Conservation (phyloP, 1,284 basidiomycete genomes). For the Leccinum subspadiceum region DNA sequence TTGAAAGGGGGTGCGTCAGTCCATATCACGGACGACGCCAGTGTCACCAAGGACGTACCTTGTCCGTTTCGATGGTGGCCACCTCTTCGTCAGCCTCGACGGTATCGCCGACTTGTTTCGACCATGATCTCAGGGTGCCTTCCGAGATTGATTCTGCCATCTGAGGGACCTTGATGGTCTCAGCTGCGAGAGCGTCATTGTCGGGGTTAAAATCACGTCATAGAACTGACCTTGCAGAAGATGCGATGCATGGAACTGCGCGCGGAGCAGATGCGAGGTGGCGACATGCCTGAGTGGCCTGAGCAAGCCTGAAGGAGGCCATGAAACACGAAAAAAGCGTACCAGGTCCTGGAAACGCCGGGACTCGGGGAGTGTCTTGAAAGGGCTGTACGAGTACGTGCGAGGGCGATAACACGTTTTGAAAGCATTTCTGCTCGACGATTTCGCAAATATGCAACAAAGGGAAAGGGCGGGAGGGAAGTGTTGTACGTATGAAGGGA, state of each 20-base stretch:
- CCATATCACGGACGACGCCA: neutral
- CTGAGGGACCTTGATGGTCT: slow-evolving; percentile 95
- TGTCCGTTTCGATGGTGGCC: slow-evolving; percentile 98
- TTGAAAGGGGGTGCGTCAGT: slow-evolving; percentile 33
- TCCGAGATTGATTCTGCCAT: slow-evolving; percentile 99
- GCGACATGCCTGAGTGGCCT: slow-evolving; percentile 40
- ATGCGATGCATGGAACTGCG: slow-evolving; percentile 67
- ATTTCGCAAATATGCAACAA: neutral
- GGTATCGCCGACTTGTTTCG: slow-evolving; percentile 90
- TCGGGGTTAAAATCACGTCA: slow-evolving; percentile 12
- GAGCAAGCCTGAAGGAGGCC: slow-evolving; percentile 1
- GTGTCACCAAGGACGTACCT: slow-evolving; percentile 51
- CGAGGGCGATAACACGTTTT: slow-evolving; percentile 65
- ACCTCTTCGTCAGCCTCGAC: slow-evolving; percentile 95
- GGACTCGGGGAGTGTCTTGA: slow-evolving; percentile 39
- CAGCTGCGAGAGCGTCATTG: slow-evolving; percentile 44
- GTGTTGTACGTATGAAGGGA: neutral
- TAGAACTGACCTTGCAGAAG: slow-evolving; percentile 59
- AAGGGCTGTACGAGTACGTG: slow-evolving; percentile 56
- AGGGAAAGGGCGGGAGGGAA: neutral
- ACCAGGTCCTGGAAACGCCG: slow-evolving; percentile 54
- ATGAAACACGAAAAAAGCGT: slow-evolving; percentile 22
- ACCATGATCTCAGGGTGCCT: slow-evolving; percentile 95
- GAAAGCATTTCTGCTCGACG: slow-evolving; percentile 55
- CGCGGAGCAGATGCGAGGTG: slow-evolving; percentile 45